Conservation (phyloP, 2,329 filamentous ascomycete species). For the Chrysosporium keratinophilum region DNA sequence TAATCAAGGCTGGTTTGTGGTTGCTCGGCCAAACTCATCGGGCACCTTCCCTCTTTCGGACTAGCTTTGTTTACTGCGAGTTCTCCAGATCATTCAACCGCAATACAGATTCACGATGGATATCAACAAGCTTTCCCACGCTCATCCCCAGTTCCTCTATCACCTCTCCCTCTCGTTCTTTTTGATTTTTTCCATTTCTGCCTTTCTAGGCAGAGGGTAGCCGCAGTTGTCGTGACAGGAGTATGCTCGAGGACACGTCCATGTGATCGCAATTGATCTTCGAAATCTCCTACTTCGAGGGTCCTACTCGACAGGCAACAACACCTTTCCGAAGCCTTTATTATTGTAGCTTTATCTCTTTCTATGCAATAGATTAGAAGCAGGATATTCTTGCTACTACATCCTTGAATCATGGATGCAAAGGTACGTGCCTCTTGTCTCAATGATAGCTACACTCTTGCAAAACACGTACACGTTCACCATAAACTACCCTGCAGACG, state of each 20-base stretch:
- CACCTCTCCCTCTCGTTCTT: background rate
- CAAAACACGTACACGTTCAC: background rate
- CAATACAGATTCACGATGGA: background rate
- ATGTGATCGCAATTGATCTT: background rate
- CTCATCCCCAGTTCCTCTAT: background rate
- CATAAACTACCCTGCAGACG: background rate
- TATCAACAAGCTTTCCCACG: slow-evolving; percentile 4
- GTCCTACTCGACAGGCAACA: background rate
- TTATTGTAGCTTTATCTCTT: background rate
- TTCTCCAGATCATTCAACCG: background rate
- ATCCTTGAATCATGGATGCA: slow-evolving; percentile 33
- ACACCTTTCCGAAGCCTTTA: background rate
- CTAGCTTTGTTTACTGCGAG: slow-evolving; percentile 19
- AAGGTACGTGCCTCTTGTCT: slow-evolving; percentile 30
- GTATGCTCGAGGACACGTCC: background rate
- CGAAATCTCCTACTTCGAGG: background rate
- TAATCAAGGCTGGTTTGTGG: slow-evolving; percentile 5
- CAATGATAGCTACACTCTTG: background rate
- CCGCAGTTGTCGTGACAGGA: background rate
- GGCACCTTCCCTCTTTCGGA: slow-evolving; percentile 13
- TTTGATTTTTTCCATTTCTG: background rate
- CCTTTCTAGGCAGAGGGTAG: background rate
- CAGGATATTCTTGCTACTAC: background rate
- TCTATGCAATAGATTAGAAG: no score
- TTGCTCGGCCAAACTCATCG: slow-evolving; percentile 14